These are phyloP conservation scores for Dentipellis sp. DNA, from an alignment of 768 basidiomycete genomes.

Conservation along the genomic window DNA sequence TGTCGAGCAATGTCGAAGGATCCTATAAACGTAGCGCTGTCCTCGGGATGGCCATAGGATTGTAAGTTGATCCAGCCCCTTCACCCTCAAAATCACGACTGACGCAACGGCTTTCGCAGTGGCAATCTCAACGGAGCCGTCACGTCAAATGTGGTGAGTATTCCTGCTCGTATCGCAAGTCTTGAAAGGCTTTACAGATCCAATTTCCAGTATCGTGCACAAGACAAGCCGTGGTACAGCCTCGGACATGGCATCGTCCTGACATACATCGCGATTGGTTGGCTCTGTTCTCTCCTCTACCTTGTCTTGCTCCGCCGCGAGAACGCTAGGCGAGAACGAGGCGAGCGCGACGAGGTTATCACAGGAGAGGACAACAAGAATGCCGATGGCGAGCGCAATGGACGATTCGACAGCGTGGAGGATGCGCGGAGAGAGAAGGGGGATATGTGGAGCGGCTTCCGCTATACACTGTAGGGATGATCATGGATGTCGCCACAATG, in stretches of 20 bases:
- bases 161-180: background rate
- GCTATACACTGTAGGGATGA: slow-evolving; percentile 47
- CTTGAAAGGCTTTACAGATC: background rate
- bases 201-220: slow-evolving; percentile 46
- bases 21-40: slow-evolving; percentile 66
- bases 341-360: slow-evolving; percentile 61
- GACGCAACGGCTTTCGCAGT: slow-evolving; percentile 14
- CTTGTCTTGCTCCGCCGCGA: slow-evolving; percentile 42
- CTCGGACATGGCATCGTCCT: slow-evolving; percentile 63
- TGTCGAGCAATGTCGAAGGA: slow-evolving; percentile 64
- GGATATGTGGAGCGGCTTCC: slow-evolving; percentile 71
- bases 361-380: slow-evolving; percentile 34
- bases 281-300: slow-evolving; percentile 41
- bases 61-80: slow-evolving; percentile 14
- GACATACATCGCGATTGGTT: slow-evolving; percentile 60
- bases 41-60: slow-evolving; percentile 63
- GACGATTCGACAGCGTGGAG: slow-evolving; percentile 40
- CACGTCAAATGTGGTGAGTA: slow-evolving; percentile 51
- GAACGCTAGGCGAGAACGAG: slow-evolving; percentile 53
- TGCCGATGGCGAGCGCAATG: slow-evolving; percentile 34
- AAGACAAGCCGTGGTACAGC: slow-evolving; percentile 58
- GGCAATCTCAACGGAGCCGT: slow-evolving; percentile 67
- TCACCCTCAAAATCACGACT: background rate
- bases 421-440: slow-evolving; percentile 55
- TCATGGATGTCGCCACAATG: background rate